Base-by-base conservation (phyloP, 257 asterid species). In the Lycium ferocissimum region DNA sequence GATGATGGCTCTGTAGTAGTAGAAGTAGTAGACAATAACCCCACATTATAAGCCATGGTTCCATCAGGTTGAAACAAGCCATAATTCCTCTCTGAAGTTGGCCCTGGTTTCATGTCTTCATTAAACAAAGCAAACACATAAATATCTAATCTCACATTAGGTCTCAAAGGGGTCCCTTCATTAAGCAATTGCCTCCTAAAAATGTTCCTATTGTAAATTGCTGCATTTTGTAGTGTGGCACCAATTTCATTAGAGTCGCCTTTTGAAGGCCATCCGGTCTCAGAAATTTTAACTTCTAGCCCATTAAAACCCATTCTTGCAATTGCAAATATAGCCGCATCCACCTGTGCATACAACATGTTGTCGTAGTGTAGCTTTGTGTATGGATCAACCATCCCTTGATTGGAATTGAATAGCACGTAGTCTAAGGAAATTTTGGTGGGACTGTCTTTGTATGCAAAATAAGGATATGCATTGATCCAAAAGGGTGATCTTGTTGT, bases 401-500 rank as follows among this genome's bases (percentile, higher is more conserved):
- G 13, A 75, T 89, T 94, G 12, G 94, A 92, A 89, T 94, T 93
- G 85, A 92, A 90, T 0, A 96, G 83, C 5, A 86, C 97, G 85
- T 96, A 96, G 80, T 95, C 98, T 15, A 96, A 0, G 0, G 98
- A 84, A 40, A 96, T 91, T 65, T 86, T 83, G 9, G n/a, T 76
- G 5, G 98, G 94, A 80, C 86, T 80, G 79, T 92, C 98, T 43
- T 95, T 95, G 88, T 94, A 96, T 0, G 99, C 98, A 86, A 96
- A 96, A 62, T 95, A 96, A 0, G 99, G 98, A 89, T 96, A 96
- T 0, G 98, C 98, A 57, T 96, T 95, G 85, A 96, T 94, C 98
- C 98, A 94, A 18, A 96, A 96, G 0, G 98, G 95, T 4, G 97
- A 81, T n/a, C 87, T 92, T 0, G 98, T 96, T 13, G 90, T 69